Percentiles rank a stretch among this genome's conserved stretches.
Evolutionary conservation across 257 asterid species (phyloP).

Genomic region (Pogostemon cablin): DNA sequence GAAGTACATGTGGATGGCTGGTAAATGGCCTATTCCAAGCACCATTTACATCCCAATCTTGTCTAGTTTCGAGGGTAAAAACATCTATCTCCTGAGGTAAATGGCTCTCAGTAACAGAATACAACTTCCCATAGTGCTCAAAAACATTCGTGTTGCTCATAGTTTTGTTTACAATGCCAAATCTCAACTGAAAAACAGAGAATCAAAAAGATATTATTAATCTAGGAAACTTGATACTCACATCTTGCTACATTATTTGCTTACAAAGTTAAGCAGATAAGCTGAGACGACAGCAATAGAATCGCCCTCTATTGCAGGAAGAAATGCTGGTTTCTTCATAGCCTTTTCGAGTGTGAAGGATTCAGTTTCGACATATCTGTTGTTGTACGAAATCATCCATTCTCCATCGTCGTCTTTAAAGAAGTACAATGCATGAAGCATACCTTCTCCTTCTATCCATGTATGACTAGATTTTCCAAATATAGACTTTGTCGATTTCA

Average conservation of each 20-base stretch:
- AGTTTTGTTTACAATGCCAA: slow-evolving; percentile 51
- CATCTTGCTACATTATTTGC: neutral
- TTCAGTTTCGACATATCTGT: slow-evolving; percentile 47
- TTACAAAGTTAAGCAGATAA: slow-evolving; percentile 50
- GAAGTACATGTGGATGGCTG: slow-evolving; percentile 70
- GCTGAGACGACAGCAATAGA: slow-evolving; percentile 50
- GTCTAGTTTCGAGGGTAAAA: slow-evolving; percentile 46
- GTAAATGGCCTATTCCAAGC: slow-evolving; percentile 72
- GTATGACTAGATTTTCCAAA: slow-evolving; percentile 49
- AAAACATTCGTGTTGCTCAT: slow-evolving; percentile 64
- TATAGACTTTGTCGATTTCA: slow-evolving; percentile 45
- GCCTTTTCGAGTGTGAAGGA: slow-evolving; percentile 43
- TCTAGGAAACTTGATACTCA: neutral
- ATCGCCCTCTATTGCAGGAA: slow-evolving; percentile 57
- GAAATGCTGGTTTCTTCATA: slow-evolving; percentile 41
- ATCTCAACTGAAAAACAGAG: slow-evolving; percentile 51
- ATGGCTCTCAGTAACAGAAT: slow-evolving; percentile 62
- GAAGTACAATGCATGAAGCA: slow-evolving; percentile 57
- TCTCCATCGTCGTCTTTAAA: slow-evolving; percentile 23
- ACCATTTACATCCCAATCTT: slow-evolving; percentile 54
- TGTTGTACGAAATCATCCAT: slow-evolving; percentile 41
- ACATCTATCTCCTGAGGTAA: slow-evolving; percentile 67
- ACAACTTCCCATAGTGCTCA: slow-evolving; percentile 65
- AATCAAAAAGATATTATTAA: neutral
- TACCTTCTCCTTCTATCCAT: slow-evolving; percentile 63